Evolutionary conservation across 345 rosid genomes (phyloP).

Genomic region (Tarenaya hassleriana): DNA sequence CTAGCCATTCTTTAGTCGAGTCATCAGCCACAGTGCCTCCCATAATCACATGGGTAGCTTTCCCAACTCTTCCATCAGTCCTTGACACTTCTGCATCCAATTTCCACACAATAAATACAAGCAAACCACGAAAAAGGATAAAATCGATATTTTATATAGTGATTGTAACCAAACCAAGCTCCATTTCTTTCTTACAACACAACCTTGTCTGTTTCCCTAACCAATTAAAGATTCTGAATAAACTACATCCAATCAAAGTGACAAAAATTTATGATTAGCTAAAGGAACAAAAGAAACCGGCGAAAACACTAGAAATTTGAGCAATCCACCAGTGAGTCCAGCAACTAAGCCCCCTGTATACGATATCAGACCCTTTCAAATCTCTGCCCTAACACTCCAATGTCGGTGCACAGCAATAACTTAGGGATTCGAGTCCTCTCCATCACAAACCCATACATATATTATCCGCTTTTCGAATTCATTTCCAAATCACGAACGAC

Average conservation of each 20-base stretch:
- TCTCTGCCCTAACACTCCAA: no score
- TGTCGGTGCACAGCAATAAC: no score
- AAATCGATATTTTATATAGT: conserved; percentile 9
- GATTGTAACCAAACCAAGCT: no score
- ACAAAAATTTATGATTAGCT: not conserved
- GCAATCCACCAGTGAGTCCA: no score
- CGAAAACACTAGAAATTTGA: not conserved
- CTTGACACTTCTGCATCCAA: conserved; percentile 69
- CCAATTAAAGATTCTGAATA: conserved; percentile 1
- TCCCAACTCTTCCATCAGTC: conserved; percentile 89
- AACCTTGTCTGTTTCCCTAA: conserved; percentile 8
- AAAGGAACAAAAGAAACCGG: not conserved
- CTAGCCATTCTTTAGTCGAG: conserved; percentile 82
- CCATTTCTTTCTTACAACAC: no score
- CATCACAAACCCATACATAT: conserved; percentile 7
- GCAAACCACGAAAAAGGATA: not conserved
- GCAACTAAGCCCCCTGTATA: no score
- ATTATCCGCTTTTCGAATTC: conserved; percentile 4
- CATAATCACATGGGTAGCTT: conserved; percentile 85
- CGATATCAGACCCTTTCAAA: no score
- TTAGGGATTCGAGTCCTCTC: not conserved
- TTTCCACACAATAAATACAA: not conserved
- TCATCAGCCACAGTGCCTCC: conserved; percentile 95
- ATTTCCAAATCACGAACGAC: not conserved
- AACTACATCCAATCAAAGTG: not conserved